phyloP scores from a whole-genome alignment of 768 basidiomycete species.

The Cystobasidiopsis lactophilus region DNA sequence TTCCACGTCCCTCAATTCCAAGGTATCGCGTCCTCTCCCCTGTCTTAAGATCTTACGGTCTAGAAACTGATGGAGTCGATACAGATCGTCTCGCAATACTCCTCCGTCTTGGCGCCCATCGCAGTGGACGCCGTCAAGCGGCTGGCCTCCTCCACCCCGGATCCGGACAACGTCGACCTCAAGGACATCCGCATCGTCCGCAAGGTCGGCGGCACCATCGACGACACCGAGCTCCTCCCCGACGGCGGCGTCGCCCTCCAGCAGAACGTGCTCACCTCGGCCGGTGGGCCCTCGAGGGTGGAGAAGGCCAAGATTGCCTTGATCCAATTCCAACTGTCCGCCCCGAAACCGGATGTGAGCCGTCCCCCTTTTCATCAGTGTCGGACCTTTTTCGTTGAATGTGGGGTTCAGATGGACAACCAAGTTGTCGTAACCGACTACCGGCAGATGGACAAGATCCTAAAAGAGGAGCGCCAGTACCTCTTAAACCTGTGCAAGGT shows the following conservation, averaged over 20 bases:
- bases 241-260: slow-evolving; percentile 93
- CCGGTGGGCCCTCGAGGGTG: slow-evolving; percentile 78
- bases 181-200: slow-evolving; percentile 90
- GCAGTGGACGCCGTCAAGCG: slow-evolving; percentile 91
- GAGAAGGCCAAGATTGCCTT: slow-evolving; percentile 98
- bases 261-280: slow-evolving; percentile 73
- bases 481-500: slow-evolving; percentile 95
- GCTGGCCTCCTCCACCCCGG: slow-evolving; percentile 44
- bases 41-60: neutral
- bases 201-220: slow-evolving; percentile 96
- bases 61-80: neutral
- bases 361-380: neutral
- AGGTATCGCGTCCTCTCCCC: slow-evolving; percentile 36
- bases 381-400: too few relatives aligned
- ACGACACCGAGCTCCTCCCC: slow-evolving; percentile 68
- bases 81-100: slow-evolving; percentile 97
- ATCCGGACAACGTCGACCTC: slow-evolving; percentile 66
- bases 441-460: slow-evolving; percentile 98
- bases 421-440: slow-evolving; percentile 98
- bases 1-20: slow-evolving; percentile 86
- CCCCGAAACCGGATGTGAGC: slow-evolving; percentile 87
- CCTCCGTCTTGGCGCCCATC: slow-evolving; percentile 90
- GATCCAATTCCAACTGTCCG: slow-evolving; percentile 92
- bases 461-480: slow-evolving; percentile 96
- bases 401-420: slow-evolving; percentile 72